Conservation (phyloP, 176 grass and related monocot genomes). For the Hyparrhenia diplandra region DNA sequence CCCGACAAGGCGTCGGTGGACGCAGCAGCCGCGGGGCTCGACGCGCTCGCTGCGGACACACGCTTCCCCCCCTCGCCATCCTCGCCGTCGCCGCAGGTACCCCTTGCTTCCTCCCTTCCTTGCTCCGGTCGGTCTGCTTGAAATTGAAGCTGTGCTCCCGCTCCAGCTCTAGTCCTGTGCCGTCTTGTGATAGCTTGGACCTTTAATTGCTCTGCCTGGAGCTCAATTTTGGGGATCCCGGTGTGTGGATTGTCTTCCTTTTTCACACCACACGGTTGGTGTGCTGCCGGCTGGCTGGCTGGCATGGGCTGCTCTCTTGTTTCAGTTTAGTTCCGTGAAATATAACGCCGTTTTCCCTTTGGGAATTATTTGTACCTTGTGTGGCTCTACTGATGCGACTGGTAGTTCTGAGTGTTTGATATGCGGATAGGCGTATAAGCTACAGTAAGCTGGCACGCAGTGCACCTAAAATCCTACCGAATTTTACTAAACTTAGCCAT, state of each 20-base stretch:
- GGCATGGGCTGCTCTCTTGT: neutral
- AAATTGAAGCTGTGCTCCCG: neutral
- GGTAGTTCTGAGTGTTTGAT: neutral
- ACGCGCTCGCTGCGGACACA: conserved; percentile 34
- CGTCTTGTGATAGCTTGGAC: neutral
- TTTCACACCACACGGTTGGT: no score
- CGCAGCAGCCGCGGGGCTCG: conserved; percentile 46
- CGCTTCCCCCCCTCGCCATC: conserved; percentile 65
- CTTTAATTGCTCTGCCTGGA: neutral
- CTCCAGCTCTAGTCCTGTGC: neutral
- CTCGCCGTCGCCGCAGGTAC: conserved; percentile 71
- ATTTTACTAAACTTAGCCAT: neutral
- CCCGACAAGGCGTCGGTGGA: conserved; percentile 52
- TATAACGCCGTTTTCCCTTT: neutral
- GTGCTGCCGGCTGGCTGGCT: no score
- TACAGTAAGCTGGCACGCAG: neutral
- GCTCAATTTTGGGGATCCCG: neutral
- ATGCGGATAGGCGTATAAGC: neutral
- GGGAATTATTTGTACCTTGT: neutral
- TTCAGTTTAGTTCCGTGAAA: neutral
- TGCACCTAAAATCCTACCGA: neutral
- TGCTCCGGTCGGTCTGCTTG: neutral
- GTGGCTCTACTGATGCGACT: neutral
- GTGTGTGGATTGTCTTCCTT: neutral
- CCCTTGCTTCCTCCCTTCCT: neutral